These are phyloP conservation scores for Alternaria viburni DNA, from an alignment of 2,329 filamentous ascomycete genomes.

Conservation along the genomic window DNA sequence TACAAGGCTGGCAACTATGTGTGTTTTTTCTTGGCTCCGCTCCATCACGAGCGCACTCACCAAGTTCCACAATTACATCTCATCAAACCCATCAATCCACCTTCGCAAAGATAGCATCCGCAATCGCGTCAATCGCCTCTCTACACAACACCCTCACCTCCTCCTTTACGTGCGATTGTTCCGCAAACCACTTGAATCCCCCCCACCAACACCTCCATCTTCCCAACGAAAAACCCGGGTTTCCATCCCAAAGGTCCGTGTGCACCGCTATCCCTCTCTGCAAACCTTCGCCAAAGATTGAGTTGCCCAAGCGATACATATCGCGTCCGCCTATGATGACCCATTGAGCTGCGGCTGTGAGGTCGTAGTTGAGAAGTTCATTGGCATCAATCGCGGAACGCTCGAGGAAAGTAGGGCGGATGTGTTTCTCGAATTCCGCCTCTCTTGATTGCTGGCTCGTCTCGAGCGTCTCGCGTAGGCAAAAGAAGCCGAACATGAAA, in stretches of 20 bases:
- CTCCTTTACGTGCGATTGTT: neutral
- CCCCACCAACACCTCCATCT: neutral
- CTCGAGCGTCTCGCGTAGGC: neutral
- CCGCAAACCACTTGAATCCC: neutral
- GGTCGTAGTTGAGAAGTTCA: neutral
- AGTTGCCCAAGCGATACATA: neutral
- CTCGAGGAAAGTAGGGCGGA: neutral
- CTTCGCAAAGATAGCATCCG: accelerated
- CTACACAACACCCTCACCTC: neutral
- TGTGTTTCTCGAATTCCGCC: neutral
- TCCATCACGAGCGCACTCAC: too few species aligned
- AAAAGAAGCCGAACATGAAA: neutral
- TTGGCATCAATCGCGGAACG: neutral
- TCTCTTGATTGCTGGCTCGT: neutral
- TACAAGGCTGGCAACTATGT: too few species aligned
- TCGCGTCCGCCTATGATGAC: neutral
- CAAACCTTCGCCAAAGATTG: neutral
- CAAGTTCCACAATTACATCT: too few species aligned
- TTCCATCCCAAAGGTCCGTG: neutral
- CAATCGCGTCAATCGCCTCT: neutral
- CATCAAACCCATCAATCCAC: neutral
- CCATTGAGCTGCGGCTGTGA: neutral
- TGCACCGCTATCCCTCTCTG: neutral
- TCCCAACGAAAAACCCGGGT: neutral
- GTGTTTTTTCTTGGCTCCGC: too few species aligned